Evolutionary conservation across 2,329 filamentous ascomycete species (phyloP).

Genomic region (Pyricularia pennisetigena): DNA sequence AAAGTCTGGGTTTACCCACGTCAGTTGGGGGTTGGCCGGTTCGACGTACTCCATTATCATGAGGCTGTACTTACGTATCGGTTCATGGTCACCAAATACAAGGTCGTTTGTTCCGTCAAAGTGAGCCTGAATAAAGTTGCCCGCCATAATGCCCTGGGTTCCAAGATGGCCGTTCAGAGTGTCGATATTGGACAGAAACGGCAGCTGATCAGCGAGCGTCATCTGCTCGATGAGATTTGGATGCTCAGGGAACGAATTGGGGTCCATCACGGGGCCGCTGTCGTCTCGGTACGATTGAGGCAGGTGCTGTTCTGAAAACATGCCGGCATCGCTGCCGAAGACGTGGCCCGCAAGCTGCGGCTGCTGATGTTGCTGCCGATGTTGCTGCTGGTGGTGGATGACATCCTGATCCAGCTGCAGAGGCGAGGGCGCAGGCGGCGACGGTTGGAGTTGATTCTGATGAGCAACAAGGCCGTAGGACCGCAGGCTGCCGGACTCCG

Average conservation of each 20-base stretch:
- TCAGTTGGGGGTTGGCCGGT: not conserved
- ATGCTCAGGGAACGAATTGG: not conserved
- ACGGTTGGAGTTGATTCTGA: conserved; percentile 20
- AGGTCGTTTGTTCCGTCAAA: not conserved
- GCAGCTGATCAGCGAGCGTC: not conserved
- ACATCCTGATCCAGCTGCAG: conserved; percentile 28
- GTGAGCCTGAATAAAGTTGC: not conserved
- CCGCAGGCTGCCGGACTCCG: conserved; percentile 38
- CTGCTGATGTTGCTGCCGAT: not conserved
- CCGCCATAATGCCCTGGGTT: not conserved
- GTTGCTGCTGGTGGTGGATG: not conserved
- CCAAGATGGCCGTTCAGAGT: not conserved
- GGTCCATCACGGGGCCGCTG: not conserved
- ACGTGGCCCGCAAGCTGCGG: not conserved
- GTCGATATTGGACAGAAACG: not conserved
- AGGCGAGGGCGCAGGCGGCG: conserved; percentile 30
- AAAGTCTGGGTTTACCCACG: not conserved
- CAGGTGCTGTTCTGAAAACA: not conserved
- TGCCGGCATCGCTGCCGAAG: not conserved
- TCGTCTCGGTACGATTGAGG: not conserved
- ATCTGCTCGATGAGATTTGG: not conserved
- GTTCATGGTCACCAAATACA: conserved; percentile 8
- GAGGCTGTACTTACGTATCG: not conserved
- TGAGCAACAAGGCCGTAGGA: conserved; percentile 36
- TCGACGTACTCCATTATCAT: not conserved